Evolutionary conservation across 345 rosid genomes (phyloP), one percentile per base, ranked within the genome.

Genomic region (Eutrema yunnanense): DNA sequence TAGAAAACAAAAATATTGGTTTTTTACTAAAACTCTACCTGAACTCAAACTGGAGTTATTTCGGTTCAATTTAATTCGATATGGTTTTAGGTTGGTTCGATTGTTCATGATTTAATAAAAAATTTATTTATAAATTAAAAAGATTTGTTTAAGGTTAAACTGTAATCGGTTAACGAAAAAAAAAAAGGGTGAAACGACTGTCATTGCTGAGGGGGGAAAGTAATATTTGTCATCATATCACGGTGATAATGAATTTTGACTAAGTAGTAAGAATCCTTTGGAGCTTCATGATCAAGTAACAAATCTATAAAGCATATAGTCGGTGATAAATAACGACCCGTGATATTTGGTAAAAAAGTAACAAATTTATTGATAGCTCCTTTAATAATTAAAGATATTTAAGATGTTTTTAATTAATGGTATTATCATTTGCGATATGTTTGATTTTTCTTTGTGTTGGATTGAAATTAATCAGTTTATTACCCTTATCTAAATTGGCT

Each of bases 231-330:
- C 58, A 69, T 69, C 52, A 62, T 62, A 30, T 60, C 55, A 69
- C 29, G 40, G 63, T 48, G 52, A 76, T 76, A 19, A 76, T 76
- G 69, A 55, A 13, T 54, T 27, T 69, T 69, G 74, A 76, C 79
- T 42, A 46, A 61, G 54, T 44, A 68, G 40, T 69, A 53, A 52
- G 41, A 68, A 59, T 51, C 33, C 53, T 55, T 60, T 37, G 58
- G 63, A 68, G 37, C 79, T 75, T 75, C 69, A 54, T 14, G 59
- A 75, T 61, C 79, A 75, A 69, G 74, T 14, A 75, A 75, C 74
- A 75, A 69, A 75, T 75, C 74, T 75, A 61, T 43, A 75, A 75
- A 75, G 69, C 62, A 43, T 42, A 51, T 42, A 51, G 68, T 60
- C 62, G 55, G 69, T 67, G 36, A 34, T 59, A 10, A 30, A 6